These are phyloP conservation scores for Hymenoscyphus salicellus DNA, from an alignment of 2,329 filamentous ascomycete species.

Conservation along the genomic window DNA sequence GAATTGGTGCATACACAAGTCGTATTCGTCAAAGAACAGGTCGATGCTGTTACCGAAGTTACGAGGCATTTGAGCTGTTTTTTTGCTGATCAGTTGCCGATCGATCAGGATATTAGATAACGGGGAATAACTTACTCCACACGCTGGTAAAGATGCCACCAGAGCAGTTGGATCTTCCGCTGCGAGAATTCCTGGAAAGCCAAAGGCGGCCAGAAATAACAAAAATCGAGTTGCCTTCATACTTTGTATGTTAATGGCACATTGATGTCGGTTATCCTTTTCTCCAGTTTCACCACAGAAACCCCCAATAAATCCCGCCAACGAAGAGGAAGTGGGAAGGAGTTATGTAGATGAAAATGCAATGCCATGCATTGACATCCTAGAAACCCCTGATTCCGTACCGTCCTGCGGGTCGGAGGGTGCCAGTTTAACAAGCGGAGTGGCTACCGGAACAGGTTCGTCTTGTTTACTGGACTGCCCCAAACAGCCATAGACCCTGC, in stretches of 20 bases:
- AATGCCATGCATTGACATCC: background rate
- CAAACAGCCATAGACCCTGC: background rate
- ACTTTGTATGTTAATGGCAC: background rate
- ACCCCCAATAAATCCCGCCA: background rate
- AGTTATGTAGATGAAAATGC: background rate
- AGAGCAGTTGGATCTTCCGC: background rate
- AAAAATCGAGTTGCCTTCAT: background rate
- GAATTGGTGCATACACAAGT: conserved; percentile 41
- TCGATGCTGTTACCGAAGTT: conserved; percentile 28
- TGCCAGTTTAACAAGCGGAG: background rate
- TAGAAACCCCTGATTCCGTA: background rate
- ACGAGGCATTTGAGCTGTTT: conserved; percentile 22
- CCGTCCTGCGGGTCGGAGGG: background rate
- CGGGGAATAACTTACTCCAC: conserved; percentile 2
- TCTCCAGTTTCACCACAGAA: background rate
- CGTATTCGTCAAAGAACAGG: conserved; percentile 39
- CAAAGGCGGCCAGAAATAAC: background rate
- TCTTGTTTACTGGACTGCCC: background rate
- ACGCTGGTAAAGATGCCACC: conserved; percentile 4
- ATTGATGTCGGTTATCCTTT: background rate
- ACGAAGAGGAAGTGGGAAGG: background rate
- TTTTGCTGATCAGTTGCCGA: background rate
- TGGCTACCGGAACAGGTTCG: too few relatives aligned
- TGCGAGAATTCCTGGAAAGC: background rate
- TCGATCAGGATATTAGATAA: background rate